phyloP scores from a whole-genome alignment of 495 filamentous ascomycete species.

The Glarea lozoyensis region DNA sequence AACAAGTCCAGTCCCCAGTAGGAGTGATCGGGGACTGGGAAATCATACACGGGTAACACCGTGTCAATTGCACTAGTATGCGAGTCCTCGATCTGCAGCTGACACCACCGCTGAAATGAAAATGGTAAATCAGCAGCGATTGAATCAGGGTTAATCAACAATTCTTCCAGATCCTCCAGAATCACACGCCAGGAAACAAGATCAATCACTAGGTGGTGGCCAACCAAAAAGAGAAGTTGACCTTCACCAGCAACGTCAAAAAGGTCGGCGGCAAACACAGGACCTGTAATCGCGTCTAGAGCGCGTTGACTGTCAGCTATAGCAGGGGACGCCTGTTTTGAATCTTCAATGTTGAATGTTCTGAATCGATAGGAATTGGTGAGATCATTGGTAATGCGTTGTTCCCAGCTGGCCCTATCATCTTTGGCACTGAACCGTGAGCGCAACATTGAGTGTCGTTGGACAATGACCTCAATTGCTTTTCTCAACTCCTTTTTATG shows the following conservation, averaged over 20 bases:
- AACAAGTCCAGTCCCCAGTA: slow-evolving; percentile 39
- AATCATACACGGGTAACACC: background rate
- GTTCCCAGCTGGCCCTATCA: slow-evolving; percentile 29
- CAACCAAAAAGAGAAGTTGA: slow-evolving; percentile 52
- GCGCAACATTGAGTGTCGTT: slow-evolving; percentile 63
- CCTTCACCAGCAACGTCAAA: slow-evolving; percentile 38
- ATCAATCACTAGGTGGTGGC: slow-evolving; percentile 61
- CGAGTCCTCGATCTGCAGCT: slow-evolving; percentile 22
- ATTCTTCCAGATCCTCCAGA: slow-evolving; percentile 55
- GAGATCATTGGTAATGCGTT: slow-evolving; percentile 19
- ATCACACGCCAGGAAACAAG: slow-evolving; percentile 63
- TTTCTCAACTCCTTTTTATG: slow-evolving; percentile 37
- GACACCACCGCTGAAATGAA: slow-evolving; percentile 57
- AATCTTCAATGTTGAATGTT: slow-evolving; percentile 10
- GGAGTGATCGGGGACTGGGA: slow-evolving; percentile 11
- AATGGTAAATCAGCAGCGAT: slow-evolving; percentile 31
- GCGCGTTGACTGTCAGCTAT: slow-evolving; percentile 20
- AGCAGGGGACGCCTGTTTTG: background rate
- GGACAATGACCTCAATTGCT: slow-evolving; percentile 50
- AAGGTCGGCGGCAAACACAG: slow-evolving; percentile 37
- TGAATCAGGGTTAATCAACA: slow-evolving; percentile 42
- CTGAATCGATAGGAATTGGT: slow-evolving; percentile 14
- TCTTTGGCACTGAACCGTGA: slow-evolving; percentile 42
- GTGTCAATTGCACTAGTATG: background rate
- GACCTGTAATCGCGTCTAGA: slow-evolving; percentile 29